Conservation (phyloP, 177 flowering plant genomes). For the Vitis hybrid region DNA sequence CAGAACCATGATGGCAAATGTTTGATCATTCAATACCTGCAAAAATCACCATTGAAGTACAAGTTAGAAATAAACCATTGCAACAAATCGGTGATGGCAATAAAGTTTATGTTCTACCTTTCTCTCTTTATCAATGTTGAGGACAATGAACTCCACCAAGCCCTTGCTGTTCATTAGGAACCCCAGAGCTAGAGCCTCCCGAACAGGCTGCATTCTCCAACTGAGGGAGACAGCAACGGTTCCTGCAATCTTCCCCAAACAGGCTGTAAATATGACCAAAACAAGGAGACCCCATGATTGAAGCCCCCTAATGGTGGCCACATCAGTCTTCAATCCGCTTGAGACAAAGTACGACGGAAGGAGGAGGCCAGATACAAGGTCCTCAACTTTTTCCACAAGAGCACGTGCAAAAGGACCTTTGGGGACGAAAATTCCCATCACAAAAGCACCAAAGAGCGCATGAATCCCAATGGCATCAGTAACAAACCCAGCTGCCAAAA, state of each 20-base stretch:
- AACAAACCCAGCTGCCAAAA: conserved; percentile 52
- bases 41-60: too few relatives aligned
- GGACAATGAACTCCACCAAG: conserved; percentile 66
- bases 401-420: conserved; percentile 62
- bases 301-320: conserved; percentile 53
- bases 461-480: conserved; percentile 69
- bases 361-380: conserved; percentile 55
- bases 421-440: conserved; percentile 58
- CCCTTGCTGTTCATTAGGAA: conserved; percentile 70
- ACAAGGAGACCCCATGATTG: conserved; percentile 68
- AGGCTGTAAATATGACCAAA: conserved; percentile 55
- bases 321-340: conserved; percentile 60
- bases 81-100: too few relatives aligned
- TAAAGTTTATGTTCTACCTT: conserved; percentile 25
- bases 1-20: too few relatives aligned
- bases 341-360: conserved; percentile 68
- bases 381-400: conserved; percentile 68
- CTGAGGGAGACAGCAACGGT: conserved; percentile 44
- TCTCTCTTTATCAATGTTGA: conserved; percentile 68
- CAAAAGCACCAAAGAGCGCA: conserved; percentile 69
- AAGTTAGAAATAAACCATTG: too few relatives aligned
- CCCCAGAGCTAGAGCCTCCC: conserved; percentile 56
- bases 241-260: conserved; percentile 64
- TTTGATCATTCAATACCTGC: too few relatives aligned
- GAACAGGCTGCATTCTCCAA: conserved; percentile 31